Evolutionary conservation across 164 flowering plant genomes (phyloP).

Genomic region (Macadamia tetraphylla): DNA sequence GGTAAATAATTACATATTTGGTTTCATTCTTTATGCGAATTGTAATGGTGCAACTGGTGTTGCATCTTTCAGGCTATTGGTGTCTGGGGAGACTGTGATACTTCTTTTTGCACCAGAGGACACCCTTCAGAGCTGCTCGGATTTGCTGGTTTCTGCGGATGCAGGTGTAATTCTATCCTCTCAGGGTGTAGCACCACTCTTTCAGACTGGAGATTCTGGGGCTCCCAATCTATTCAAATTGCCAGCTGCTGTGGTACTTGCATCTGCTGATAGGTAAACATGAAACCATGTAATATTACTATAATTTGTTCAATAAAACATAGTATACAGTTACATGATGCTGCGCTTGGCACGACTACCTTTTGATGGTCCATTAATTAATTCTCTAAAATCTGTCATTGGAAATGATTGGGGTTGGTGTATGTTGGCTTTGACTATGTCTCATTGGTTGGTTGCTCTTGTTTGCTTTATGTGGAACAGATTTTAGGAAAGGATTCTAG

Average conservation of each 20-base stretch:
- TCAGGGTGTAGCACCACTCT: constrained; percentile 39
- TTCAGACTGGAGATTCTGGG: constrained; percentile 29
- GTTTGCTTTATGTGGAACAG: too few relatives aligned
- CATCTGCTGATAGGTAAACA: constrained; percentile 42
- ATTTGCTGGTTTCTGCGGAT: constrained; percentile 31
- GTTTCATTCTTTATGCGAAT: too few relatives aligned
- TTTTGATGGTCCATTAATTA: too few relatives aligned
- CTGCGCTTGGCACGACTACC: too few relatives aligned
- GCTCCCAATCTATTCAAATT: constrained; percentile 27
- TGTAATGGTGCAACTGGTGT: neutral
- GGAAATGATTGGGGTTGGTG: too few relatives aligned
- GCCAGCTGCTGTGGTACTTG: constrained; percentile 41
- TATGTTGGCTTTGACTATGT: too few relatives aligned
- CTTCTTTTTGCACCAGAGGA: constrained; percentile 46
- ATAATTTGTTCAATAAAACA: neutral
- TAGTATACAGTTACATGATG: neutral
- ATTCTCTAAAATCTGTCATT: too few relatives aligned
- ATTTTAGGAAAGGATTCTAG: too few relatives aligned
- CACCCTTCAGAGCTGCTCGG: constrained; percentile 27
- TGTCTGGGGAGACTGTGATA: constrained; percentile 36
- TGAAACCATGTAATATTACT: neutral
- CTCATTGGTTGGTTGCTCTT: too few relatives aligned
- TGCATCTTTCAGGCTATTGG: constrained; percentile 34
- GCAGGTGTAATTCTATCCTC: constrained; percentile 42
- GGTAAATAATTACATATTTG: constrained; percentile 19